Base-by-base conservation (phyloP, 805 yeast species). In the Monosporozyma servazzii region DNA sequence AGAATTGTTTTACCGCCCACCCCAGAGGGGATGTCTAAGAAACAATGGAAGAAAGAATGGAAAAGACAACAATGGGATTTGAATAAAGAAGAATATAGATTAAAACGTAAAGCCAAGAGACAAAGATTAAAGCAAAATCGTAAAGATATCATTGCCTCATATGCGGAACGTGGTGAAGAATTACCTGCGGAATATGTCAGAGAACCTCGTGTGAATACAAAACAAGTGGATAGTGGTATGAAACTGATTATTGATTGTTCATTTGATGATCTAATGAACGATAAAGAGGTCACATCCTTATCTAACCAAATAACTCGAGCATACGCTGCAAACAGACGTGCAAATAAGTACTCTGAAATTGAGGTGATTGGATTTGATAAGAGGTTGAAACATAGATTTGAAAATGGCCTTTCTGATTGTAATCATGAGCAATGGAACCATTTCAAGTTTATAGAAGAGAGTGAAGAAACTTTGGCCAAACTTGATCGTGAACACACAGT, bases 11-110 rank as follows among this genome's bases (percentile, higher is more conserved):
- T 64, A 2, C 70, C 70, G 18, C 69, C 69, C 0, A 73, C 82
- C 8, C 96, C 96, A 2, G 89, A 81, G 52, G 96, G 96, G 5
- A 84, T 91, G 86, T 82, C 95, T 30, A 88, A 86, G 62, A 77
- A 78, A 15, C 90, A 86, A 52, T 91, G 88, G 86, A 91, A 91
- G 67, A 82, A 82, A 59, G 74, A 76, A 53, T 79, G 83, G 60
- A 81, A 77, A 58, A 74, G 67, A 54, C 72, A 75, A 58, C 71
- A 71, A 54, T 81, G 84, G 75, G 88, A 81, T 45, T 84, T 76
- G 47, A 75, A 76, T 42, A 82, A 86, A 62, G 87, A 76, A 1
- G 82, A 80, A 49, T 80, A 77, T 59, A 72, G 78, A 39, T 75
- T 73, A 47, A 68, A 69, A 10, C 75, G 80, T 55, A 78, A 74